Base-by-base conservation (phyloP, 2,329 filamentous ascomycete genomes). In the Aspergillus transmontanensis region DNA sequence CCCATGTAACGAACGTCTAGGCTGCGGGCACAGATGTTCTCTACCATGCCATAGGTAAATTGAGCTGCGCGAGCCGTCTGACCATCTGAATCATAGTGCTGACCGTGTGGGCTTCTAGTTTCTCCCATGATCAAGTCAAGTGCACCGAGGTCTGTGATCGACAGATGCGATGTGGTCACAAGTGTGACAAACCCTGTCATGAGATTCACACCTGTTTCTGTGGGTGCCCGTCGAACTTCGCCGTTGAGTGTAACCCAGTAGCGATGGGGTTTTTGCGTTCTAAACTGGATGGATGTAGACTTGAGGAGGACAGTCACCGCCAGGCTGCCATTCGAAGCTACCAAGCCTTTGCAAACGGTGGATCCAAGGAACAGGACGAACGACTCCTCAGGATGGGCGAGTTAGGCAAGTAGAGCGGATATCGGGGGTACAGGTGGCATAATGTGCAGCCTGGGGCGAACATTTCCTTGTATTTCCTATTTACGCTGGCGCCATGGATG, bases 11-110 rank as follows among this genome's bases (percentile, higher is more conserved):
- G 76, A 71, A 57, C 68, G 28, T 32, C 71, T 84, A 56, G 64
- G 71, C 1, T 89, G 87, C 66, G 84, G 84, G 1, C 87, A 89
- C 68, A 50, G 57, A 36, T 89, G 87, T 69, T 71, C 71, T 4
- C 68, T 85, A 3, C 76, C 68, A 43, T 89, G 87, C 64, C 87
- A 89, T 68, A 78, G 80, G 82, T 84, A 73, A 75, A 68, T 51
- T 16, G 14, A 28, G 34, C 34, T 23, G 34, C 6, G 21, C 9
- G 16, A 30, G 21, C 19, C 16, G 39, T 41, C 4, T 53, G 12
- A 10, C 2, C 3, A n/a, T 21, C 14, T 9, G 4, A 6, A 9
- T 10, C 4, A 21, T 4, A 50, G 11, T 10, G 9, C 23, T 50
- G 14, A 50, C 46, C 1, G 7, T 30, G 14, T 50, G 23, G 36